These are phyloP conservation scores for Helicostylum pulchrum DNA, from an alignment of 192 early-diverging fungal genomes.

Conservation along the genomic window DNA sequence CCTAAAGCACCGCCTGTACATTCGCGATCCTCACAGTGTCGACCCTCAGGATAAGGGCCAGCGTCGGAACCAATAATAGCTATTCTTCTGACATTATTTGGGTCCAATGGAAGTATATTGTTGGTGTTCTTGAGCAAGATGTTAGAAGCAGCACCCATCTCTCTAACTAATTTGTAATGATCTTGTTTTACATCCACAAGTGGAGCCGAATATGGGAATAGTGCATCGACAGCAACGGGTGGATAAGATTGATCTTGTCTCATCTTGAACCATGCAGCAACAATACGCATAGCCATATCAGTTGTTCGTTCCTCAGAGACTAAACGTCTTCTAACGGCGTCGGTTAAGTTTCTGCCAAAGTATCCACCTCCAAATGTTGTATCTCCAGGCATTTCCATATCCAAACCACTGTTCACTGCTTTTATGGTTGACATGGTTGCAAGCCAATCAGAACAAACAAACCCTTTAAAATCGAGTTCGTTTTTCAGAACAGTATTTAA, in stretches of 20 bases:
- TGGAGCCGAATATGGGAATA: neutral
- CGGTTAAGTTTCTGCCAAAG: constrained; percentile 26
- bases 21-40: constrained; percentile 13
- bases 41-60: constrained; percentile 17
- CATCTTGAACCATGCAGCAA: constrained; percentile 35
- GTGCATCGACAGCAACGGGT: constrained; percentile 10
- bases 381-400: constrained; percentile 39
- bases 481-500: constrained; percentile 49
- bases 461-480: constrained; percentile 57
- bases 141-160: constrained; percentile 18
- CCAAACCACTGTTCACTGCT: constrained; percentile 38
- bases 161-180: constrained; percentile 16
- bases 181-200: constrained; percentile 21
- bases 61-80: constrained; percentile 34
- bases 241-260: constrained; percentile 23
- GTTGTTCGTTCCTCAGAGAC: constrained; percentile 3
- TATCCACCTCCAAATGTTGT: constrained; percentile 13
- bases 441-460: constrained; percentile 59
- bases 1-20: constrained; percentile 18
- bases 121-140: constrained; percentile 16
- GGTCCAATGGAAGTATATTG: constrained; percentile 18
- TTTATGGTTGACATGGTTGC: constrained; percentile 36
- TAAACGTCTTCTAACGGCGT: constrained; percentile 5
- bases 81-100: constrained; percentile 1
- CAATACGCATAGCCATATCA: constrained; percentile 26